Evolutionary conservation across 805 yeast genomes (phyloP).

Genomic region (Saccharomycopsis sp.): DNA sequence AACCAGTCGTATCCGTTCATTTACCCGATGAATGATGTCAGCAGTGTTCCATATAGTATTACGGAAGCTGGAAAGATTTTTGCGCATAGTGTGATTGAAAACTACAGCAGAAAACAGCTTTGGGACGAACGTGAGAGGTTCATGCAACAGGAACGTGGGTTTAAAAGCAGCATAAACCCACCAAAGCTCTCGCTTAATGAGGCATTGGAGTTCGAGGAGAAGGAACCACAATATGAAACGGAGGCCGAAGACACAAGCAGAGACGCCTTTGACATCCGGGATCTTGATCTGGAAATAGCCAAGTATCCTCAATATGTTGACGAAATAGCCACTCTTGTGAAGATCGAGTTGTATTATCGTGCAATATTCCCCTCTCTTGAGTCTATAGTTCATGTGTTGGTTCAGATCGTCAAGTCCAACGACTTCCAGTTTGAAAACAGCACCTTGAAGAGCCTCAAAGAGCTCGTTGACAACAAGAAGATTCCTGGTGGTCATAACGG

Average conservation of each 20-base stretch:
- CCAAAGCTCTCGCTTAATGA: constrained; percentile 16
- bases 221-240: constrained; percentile 26
- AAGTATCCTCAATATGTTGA: constrained; percentile 32
- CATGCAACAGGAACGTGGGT: constrained; percentile 68
- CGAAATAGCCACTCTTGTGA: constrained; percentile 38
- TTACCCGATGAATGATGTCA: constrained; percentile 43
- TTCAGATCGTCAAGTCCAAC: constrained; percentile 52
- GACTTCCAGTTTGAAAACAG: constrained; percentile 24
- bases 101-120: constrained; percentile 62
- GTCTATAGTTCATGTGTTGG: constrained; percentile 55
- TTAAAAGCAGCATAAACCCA: constrained; percentile 28
- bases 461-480: constrained; percentile 32
- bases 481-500: neutral
- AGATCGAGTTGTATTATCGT: constrained; percentile 57
- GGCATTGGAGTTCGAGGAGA: constrained; percentile 15
- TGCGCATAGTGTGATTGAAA: constrained; percentile 53
- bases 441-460: constrained; percentile 28
- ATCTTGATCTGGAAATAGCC: constrained; percentile 26
- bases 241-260: constrained; percentile 22
- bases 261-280: constrained; percentile 28
- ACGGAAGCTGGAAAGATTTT: constrained; percentile 72
- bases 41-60: constrained; percentile 64
- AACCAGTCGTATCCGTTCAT: constrained; percentile 62
- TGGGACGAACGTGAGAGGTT: constrained; percentile 67
- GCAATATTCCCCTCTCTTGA: constrained; percentile 48